A percentile compares a stretch with the other conserved stretches of the same genome.
These are phyloP conservation scores for Plantago coronopus DNA, from an alignment of 305 asterid genomes.

Conservation along the genomic window DNA sequence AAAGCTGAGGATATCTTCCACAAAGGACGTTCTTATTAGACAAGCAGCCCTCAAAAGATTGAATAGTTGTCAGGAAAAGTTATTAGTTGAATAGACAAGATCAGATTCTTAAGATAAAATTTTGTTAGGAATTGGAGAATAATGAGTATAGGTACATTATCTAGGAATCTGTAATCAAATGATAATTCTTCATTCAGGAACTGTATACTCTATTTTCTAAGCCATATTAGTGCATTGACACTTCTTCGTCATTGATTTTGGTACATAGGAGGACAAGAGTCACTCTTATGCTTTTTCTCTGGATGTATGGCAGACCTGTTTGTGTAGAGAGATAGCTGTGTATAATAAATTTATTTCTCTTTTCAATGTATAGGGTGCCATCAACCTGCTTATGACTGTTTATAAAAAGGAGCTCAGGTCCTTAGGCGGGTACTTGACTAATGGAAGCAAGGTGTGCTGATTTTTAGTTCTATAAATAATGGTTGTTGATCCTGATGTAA, in stretches of 20 bases:
- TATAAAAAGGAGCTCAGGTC: constrained; percentile 80
- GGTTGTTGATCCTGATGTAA: constrained; percentile 1
- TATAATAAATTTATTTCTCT: constrained; percentile 17
- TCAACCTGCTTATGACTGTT: constrained; percentile 87
- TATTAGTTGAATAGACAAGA: constrained; percentile 2
- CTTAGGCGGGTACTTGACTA: constrained; percentile 87
- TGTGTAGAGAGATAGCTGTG: not conserved
- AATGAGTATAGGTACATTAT: no score
- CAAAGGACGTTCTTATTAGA: no score
- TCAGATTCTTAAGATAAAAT: not conserved
- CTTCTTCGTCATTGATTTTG: not conserved
- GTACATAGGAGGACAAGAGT: not conserved
- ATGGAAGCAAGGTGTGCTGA: constrained; percentile 76
- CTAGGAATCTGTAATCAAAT: not conserved
- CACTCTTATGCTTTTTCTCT: not conserved
- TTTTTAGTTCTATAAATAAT: not conserved
- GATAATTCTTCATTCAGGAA: not conserved
- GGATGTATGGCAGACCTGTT: not conserved
- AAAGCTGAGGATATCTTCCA: no score
- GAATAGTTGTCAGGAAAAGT: no score
- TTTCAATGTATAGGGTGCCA: constrained; percentile 68
- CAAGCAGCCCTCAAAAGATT: no score
- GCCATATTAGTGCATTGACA: not conserved
- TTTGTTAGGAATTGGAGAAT: constrained; percentile 12
- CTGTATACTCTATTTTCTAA: no score